Evolutionary conservation across 768 basidiomycete genomes (phyloP).

Genomic region (Coprinopsis marcescibilis): DNA sequence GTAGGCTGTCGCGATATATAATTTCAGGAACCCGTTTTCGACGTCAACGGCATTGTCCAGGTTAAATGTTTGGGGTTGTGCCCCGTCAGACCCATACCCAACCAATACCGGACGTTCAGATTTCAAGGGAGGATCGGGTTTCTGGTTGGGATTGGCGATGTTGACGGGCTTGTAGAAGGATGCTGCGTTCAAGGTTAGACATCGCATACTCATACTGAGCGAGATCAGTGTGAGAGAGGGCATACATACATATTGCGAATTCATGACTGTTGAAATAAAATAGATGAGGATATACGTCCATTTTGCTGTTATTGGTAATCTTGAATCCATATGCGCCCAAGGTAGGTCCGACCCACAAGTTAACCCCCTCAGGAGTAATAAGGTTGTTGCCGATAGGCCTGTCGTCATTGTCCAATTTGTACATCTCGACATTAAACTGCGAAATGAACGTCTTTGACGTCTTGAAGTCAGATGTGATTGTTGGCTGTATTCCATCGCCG

Average conservation of each 20-base stretch:
- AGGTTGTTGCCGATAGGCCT: background rate
- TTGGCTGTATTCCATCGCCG: background rate
- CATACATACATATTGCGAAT: constrained; percentile 12
- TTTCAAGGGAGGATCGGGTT: constrained; percentile 6
- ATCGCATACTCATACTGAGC: background rate
- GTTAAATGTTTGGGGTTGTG: background rate
- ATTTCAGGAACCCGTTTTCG: constrained; percentile 14
- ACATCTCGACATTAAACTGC: background rate
- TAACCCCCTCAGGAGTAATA: background rate
- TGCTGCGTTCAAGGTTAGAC: background rate
- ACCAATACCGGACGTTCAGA: constrained; percentile 1
- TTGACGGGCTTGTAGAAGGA: constrained; percentile 9
- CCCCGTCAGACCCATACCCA: constrained; percentile 4
- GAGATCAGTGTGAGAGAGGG: background rate
- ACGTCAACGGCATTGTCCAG: background rate
- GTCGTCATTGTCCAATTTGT: background rate
- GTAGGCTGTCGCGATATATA: constrained; percentile 9
- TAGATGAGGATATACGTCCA: constrained; percentile 13
- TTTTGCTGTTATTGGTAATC: constrained; percentile 10
- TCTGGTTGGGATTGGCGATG: background rate
- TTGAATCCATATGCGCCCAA: constrained; percentile 8
- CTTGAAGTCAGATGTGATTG: background rate
- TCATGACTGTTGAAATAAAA: constrained; percentile 17
- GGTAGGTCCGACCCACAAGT: background rate
- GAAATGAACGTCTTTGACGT: background rate